Conservation (phyloP, 2,329 filamentous ascomycete species). For the Cytospora paraplurivora region DNA sequence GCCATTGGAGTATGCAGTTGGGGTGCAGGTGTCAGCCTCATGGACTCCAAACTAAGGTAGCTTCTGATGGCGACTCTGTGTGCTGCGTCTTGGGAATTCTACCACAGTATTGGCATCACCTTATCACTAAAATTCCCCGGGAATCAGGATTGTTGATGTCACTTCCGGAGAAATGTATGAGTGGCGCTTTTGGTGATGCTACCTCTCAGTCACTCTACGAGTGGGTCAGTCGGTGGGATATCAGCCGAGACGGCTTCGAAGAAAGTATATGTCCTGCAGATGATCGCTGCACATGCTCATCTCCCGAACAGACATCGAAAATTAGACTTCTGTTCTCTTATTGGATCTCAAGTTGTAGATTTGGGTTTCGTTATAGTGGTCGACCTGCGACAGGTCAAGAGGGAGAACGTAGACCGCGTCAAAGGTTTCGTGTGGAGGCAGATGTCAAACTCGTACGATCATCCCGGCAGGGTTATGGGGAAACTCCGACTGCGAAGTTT, state of each 20-base stretch:
- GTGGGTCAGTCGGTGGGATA: not conserved
- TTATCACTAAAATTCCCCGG: slow-evolving; percentile 1
- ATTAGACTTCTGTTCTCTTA: too few relatives aligned
- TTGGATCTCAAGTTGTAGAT: too few relatives aligned
- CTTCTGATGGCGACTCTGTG: not conserved
- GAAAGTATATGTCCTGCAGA: not conserved
- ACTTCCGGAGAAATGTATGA: slow-evolving; percentile 3
- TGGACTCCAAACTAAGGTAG: not conserved
- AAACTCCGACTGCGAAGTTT: too few relatives aligned
- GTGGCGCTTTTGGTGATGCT: not conserved
- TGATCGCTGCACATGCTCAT: too few relatives aligned
- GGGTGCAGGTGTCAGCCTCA: not conserved
- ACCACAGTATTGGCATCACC: not conserved
- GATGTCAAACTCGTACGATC: too few relatives aligned
- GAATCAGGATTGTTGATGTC: not conserved
- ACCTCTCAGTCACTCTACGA: not conserved
- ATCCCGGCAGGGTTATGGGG: too few relatives aligned
- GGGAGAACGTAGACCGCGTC: too few relatives aligned
- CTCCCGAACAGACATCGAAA: too few relatives aligned
- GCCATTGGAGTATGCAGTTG: not conserved
- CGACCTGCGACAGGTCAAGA: too few relatives aligned
- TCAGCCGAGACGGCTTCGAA: not conserved
- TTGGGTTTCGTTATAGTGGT: too few relatives aligned
- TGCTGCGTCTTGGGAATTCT: not conserved
- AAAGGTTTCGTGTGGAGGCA: too few relatives aligned